A percentile compares a stretch with the other conserved stretches of the same genome.
These are phyloP conservation scores for Talaromyces sp. DNA, from an alignment of 2,329 filamentous ascomycete species.

Conservation along the genomic window DNA sequence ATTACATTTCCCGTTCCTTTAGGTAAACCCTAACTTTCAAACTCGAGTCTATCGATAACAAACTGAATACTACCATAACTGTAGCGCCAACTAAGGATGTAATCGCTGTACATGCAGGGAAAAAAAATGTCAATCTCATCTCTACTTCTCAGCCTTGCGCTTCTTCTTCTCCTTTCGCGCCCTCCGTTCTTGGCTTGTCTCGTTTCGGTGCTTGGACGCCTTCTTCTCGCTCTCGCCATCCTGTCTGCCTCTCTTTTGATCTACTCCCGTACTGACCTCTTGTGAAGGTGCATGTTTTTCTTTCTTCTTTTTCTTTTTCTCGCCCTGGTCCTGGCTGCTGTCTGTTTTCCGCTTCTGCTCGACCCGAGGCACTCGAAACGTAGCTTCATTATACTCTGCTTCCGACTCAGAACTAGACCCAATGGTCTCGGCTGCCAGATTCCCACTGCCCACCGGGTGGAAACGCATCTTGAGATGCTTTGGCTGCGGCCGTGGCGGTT, in stretches of 20 bases:
- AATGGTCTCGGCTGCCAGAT: slow-evolving; percentile 26
- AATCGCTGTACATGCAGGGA: background rate
- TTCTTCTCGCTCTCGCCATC: slow-evolving; percentile 24
- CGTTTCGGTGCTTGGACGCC: slow-evolving; percentile 30
- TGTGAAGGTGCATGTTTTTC: slow-evolving; percentile 17
- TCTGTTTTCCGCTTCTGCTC: slow-evolving; percentile 34
- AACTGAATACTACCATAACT: background rate
- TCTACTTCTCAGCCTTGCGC: slow-evolving; percentile 7
- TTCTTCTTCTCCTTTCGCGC: slow-evolving; percentile 28
- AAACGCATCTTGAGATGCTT: slow-evolving; percentile 41
- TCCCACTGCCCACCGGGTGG: slow-evolving; percentile 34
- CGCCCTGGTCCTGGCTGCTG: slow-evolving; percentile 17
- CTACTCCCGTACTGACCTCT: slow-evolving; percentile 1
- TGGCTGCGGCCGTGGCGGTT: slow-evolving; percentile 30
- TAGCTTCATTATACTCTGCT: slow-evolving; percentile 28
- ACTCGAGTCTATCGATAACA: too few species aligned
- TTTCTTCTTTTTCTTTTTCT: slow-evolving; percentile 33
- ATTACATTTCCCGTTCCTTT: background rate
- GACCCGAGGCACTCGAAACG: slow-evolving; percentile 20
- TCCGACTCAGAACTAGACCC: slow-evolving; percentile 34
- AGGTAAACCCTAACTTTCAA: too few species aligned
- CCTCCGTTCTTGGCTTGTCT: slow-evolving; percentile 27
- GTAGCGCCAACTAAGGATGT: background rate
- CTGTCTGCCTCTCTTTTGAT: slow-evolving; percentile 19
- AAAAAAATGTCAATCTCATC: background rate